Percentiles rank a stretch among this genome's conserved stretches.
Evolutionary conservation across 805 yeast species (phyloP).

Genomic region (Hemisphaericaspora nanyangensis): DNA sequence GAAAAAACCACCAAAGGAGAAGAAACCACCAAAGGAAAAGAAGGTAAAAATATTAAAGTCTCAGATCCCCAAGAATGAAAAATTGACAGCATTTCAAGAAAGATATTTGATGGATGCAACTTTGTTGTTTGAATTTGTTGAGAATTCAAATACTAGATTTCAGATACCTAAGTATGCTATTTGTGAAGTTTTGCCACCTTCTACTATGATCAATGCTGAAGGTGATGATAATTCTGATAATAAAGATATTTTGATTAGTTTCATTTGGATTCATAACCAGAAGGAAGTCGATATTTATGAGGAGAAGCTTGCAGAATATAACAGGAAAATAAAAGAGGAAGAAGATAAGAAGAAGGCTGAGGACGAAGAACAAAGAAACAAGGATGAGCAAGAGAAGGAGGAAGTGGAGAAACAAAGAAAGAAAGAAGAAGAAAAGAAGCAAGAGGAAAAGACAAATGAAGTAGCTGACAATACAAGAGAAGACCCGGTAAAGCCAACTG

Average conservation of each 20-base stretch:
- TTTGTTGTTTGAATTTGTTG: slow-evolving; percentile 79
- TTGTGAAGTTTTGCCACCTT: slow-evolving; percentile 48
- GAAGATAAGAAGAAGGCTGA: slow-evolving; percentile 23
- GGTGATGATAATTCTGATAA: slow-evolving; percentile 16
- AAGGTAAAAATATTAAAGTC: slow-evolving; percentile 12
- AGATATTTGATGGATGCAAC: slow-evolving; percentile 66
- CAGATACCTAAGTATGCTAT: slow-evolving; percentile 74
- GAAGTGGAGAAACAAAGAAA: slow-evolving; percentile 11
- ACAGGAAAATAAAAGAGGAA: slow-evolving; percentile 23
- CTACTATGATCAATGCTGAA: slow-evolving; percentile 19
- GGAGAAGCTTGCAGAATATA: slow-evolving; percentile 24
- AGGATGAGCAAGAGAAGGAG: slow-evolving; percentile 18
- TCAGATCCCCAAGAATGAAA: slow-evolving; percentile 43
- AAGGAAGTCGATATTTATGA: slow-evolving; percentile 47
- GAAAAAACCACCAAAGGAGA: slow-evolving; percentile 13
- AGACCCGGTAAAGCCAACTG: not conserved
- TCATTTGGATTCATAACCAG: slow-evolving; percentile 48
- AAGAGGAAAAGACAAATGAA: slow-evolving; percentile 15
- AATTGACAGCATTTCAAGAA: slow-evolving; percentile 74
- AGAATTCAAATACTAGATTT: slow-evolving; percentile 71
- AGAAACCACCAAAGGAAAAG: slow-evolving; percentile 15
- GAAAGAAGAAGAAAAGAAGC: slow-evolving; percentile 11
- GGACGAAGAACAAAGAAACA: slow-evolving; percentile 20
- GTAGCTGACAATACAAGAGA: too few species aligned
- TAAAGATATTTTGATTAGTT: slow-evolving; percentile 45